Evolutionary conservation across 2,329 filamentous ascomycete genomes (phyloP), one percentile per base, ranked within the genome.

Genomic region (Chrysoporthe cubensis): DNA sequence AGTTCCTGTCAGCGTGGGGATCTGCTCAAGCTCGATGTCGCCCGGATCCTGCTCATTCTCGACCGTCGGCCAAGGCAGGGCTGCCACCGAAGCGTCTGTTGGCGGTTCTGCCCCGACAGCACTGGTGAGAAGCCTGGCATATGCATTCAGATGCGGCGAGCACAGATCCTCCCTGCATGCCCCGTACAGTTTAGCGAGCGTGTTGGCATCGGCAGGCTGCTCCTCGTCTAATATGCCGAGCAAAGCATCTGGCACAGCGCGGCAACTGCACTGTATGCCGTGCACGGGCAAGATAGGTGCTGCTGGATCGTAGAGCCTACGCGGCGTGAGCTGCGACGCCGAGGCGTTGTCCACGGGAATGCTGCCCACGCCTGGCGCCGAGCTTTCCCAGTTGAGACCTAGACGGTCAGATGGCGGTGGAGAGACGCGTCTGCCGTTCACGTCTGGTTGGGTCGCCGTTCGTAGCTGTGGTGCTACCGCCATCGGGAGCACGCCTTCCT

Each of bases 251-350:
- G 65, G 65, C n/a, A 68, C 68, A 54, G 44, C 58, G 21, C 62
- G 62, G 34, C 68, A 69, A 14, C 5, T 8, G 42, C 68, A 69
- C 43, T 62, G 65, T 4, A 21, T 40, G 18, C 42, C 48, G 26
- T 61, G 61, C 32, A 46, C 43, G 16, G 61, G 61, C 7, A 62
- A 37, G 21, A 67, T 48, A 16, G 68, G 63, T 40, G 68, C 65
- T 63, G 58, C 60, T 65, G 68, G 68, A n/a, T 69, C 68, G 56
- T 69, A 69, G n/a, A 66, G 68, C 34, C 56, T 61, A 44, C 50
- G 54, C 6, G 40, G 43, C 26, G 62, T 42, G n/a, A 52, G 57
- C 58, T 65, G 68, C 2, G 59, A 37, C 26, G 50, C 32, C n/a
- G 21, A 1, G 46, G 40, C n/a, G 18, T 43, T 4, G 44, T 21